Base-by-base conservation (phyloP, 345 rosid genomes). In the Hibiscus syriacus region DNA sequence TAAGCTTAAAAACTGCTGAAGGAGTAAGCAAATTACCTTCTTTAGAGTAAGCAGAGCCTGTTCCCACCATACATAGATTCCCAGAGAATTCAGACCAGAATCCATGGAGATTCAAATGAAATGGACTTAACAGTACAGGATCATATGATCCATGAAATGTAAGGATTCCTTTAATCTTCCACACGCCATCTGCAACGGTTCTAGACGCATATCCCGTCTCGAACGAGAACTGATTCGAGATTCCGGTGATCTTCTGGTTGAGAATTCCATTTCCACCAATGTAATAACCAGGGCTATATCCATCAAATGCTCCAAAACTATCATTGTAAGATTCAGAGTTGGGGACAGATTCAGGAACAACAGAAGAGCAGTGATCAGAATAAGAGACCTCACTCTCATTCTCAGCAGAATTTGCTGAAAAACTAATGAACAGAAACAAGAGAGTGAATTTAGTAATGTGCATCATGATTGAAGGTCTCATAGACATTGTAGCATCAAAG, bases 1-100 rank as follows among this genome's bases (percentile, higher is more conserved):
- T 69, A 32, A 82, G 75, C 83, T 82, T 84, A 13, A 83, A 77
- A 49, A 75, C 80, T 34, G 57, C 85, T 55, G 41, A 54, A 29
- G 73, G 79, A 45, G 50, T 30, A 2, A 72, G 68, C 23, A 0
- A 1, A 49, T 69, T 62, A 66, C 70, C 67, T 55, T 41, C 46
- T 16, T 19, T 38, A 1, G 55, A 9, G 59, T 50, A 41, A 60
- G 36, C 32, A 30, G 72, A 65, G 6, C 80, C 71, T 61, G 67
- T 45, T 67, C 79, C 86, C 52, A 84, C 80, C 85, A 76, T 77
- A 72, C 88, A 86, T 68, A 86, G 82, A 57, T 76, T 69, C 64
- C 80, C 82, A 0, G 76, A 70, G 38, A 73, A 67, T 65, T 67
- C 70, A 2, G 88, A 82, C 86, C 85, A 82, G 72, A 80, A 79